These are phyloP conservation scores for Jasminum sambac DNA, from an alignment of 257 asterid genomes.

Conservation along the genomic window DNA sequence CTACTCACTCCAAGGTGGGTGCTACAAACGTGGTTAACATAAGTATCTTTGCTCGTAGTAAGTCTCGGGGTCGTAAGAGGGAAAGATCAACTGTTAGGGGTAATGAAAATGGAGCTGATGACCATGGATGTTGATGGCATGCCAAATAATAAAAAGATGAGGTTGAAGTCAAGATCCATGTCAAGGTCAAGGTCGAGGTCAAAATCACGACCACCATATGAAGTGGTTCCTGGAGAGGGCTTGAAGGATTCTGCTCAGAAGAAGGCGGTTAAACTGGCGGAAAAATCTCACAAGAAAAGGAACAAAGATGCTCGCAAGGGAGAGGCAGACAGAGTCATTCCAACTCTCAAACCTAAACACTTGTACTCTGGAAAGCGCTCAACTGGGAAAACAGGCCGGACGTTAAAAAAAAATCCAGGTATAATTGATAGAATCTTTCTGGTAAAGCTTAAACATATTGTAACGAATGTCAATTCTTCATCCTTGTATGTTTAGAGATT, in stretches of 20 bases:
- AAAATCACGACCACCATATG: slow-evolving; percentile 59
- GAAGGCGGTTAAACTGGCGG: slow-evolving; percentile 64
- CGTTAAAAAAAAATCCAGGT: slow-evolving; percentile 67
- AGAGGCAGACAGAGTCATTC: slow-evolving; percentile 88
- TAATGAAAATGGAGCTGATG: slow-evolving; percentile 30
- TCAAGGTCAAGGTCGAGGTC: slow-evolving; percentile 55
- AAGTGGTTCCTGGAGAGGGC: slow-evolving; percentile 87
- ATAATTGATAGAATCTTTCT: neutral
- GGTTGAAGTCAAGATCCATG: slow-evolving; percentile 38
- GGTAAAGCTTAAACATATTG: neutral
- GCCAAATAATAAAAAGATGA: slow-evolving; percentile 64
- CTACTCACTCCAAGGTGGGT: too few relatives aligned
- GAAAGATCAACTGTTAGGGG: slow-evolving; percentile 60
- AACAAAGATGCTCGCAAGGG: slow-evolving; percentile 87
- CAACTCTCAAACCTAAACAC: slow-evolving; percentile 78
- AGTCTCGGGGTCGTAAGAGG: slow-evolving; percentile 88
- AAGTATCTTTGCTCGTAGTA: slow-evolving; percentile 76
- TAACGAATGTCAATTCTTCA: neutral
- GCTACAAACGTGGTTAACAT: too few relatives aligned
- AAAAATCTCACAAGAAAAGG: slow-evolving; percentile 53
- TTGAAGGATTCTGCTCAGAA: slow-evolving; percentile 75
- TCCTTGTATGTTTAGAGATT: neutral
- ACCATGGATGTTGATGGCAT: slow-evolving; percentile 78
- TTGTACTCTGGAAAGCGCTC: slow-evolving; percentile 83
- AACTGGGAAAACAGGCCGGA: slow-evolving; percentile 81